A percentile compares a stretch with the other conserved stretches of the same genome.
Conservation (phyloP, 306 rosid genomes). For the Trichosanthes truncata region DNA sequence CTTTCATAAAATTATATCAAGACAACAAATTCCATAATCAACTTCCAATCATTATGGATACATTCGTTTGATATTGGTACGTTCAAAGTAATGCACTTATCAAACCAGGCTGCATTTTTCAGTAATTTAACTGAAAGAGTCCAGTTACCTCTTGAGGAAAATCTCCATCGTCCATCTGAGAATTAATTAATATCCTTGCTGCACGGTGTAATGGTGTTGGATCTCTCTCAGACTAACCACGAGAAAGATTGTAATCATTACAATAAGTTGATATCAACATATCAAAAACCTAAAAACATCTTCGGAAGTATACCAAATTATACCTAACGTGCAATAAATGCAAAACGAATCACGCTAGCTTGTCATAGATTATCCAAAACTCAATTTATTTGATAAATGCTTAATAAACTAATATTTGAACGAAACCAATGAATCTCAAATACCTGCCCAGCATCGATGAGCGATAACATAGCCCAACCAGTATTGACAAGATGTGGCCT, state of each 20-base stretch:
- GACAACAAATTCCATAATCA: not conserved
- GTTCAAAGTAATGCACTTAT: not conserved
- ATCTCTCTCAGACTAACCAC: constrained; percentile 21
- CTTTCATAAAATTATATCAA: not conserved
- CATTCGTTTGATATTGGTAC: not conserved
- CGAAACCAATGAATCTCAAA: not conserved
- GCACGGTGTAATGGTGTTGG: constrained; percentile 25
- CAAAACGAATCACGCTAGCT: not conserved
- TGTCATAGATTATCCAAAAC: not conserved
- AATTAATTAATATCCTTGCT: constrained; percentile 18
- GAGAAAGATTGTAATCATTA: not conserved
- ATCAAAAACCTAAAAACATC: not conserved
- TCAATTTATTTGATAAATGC: not conserved
- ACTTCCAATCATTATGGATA: not conserved
- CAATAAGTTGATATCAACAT: not conserved
- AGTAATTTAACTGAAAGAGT: not conserved
- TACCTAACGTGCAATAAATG: not conserved
- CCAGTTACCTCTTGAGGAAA: constrained; percentile 26
- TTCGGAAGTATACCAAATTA: not conserved
- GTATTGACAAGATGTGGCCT: constrained; percentile 29
- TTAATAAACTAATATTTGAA: not conserved
- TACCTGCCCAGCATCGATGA: constrained; percentile 32
- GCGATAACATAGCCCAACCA: constrained; percentile 30
- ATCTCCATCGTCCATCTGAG: constrained; percentile 26
- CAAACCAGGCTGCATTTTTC: not conserved